These are phyloP conservation scores for Colletotrichum filicis DNA, from an alignment of 2,329 filamentous ascomycete species.

Conservation along the genomic window DNA sequence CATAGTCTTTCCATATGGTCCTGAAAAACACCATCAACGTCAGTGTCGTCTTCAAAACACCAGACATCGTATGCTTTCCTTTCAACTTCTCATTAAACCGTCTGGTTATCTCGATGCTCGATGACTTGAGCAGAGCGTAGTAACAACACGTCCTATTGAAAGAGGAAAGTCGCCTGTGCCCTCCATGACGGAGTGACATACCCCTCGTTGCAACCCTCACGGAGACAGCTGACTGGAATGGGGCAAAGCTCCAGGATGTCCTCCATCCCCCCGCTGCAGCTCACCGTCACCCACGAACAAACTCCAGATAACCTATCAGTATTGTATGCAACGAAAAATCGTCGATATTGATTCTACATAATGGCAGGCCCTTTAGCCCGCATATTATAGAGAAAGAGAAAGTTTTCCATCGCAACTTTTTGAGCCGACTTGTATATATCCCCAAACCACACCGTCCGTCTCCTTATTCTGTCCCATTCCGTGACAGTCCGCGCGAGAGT, in stretches of 20 bases:
- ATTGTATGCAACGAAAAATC: slow-evolving; percentile 5
- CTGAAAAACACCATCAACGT: background rate
- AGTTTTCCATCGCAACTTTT: slow-evolving; percentile 22
- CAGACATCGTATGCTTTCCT: background rate
- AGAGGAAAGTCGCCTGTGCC: background rate
- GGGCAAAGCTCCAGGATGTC: slow-evolving; percentile 3
- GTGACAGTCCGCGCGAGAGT: slow-evolving; percentile 10
- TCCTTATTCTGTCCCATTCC: slow-evolving; percentile 2
- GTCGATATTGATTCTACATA: slow-evolving; percentile 32
- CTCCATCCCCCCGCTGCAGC: background rate
- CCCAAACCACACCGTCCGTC: slow-evolving; percentile 2
- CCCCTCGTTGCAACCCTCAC: background rate
- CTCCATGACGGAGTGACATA: background rate
- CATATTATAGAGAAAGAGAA: slow-evolving; percentile 20
- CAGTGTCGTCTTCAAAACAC: background rate
- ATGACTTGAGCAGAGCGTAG: background rate
- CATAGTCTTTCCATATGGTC: background rate
- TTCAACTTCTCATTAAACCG: background rate
- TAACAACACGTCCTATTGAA: background rate
- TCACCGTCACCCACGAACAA: background rate
- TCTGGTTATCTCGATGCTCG: background rate
- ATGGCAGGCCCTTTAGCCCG: background rate
- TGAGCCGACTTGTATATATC: slow-evolving; percentile 19
- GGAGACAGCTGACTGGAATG: slow-evolving; percentile 7
- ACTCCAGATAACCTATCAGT: background rate